Evolutionary conservation across 1,139 yeast genomes (phyloP).

Genomic region (Blastobotrys arbuscula): DNA sequence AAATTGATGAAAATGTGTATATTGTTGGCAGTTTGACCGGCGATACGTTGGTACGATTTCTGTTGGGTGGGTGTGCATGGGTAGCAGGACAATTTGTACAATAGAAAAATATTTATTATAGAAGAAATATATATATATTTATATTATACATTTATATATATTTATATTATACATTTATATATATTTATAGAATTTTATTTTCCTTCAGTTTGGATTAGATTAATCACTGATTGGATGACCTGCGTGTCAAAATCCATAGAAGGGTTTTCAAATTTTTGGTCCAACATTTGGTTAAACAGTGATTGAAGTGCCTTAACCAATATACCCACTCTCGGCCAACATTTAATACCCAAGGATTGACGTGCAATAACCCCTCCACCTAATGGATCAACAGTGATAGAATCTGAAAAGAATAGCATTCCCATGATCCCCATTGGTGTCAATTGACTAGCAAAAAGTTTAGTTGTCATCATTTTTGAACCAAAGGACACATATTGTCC

Average conservation of each 20-base stretch:
- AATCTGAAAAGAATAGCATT: slow-evolving; percentile 73
- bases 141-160: not conserved
- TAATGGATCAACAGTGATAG: slow-evolving; percentile 60
- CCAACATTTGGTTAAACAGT: slow-evolving; percentile 63
- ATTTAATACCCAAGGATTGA: slow-evolving; percentile 73
- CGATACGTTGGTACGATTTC: slow-evolving; percentile 32
- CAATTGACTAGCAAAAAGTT: slow-evolving; percentile 63
- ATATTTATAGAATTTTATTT: not conserved
- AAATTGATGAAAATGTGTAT: slow-evolving; percentile 21
- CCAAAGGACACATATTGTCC: slow-evolving; percentile 33
- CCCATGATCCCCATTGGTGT: slow-evolving; percentile 76
- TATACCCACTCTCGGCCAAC: slow-evolving; percentile 95
- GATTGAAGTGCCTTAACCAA: slow-evolving; percentile 63
- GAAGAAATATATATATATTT: not conserved
- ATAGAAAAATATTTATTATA: not conserved
- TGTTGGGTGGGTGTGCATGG: slow-evolving; percentile 28
- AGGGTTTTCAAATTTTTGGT: slow-evolving; percentile 48
- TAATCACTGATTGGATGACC: slow-evolving; percentile 5
- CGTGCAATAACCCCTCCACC: slow-evolving; percentile 48
- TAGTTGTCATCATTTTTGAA: slow-evolving; percentile 48
- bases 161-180: not conserved
- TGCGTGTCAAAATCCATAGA: not conserved
- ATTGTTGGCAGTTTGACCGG: slow-evolving; percentile 33
- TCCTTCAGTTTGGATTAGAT: slow-evolving; percentile 9
- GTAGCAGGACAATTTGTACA: slow-evolving; percentile 20